Evolutionary conservation across 176 grass and related monocot genomes (phyloP), one percentile per base, ranked within the genome.

Genomic region (Triticum urartu): DNA sequence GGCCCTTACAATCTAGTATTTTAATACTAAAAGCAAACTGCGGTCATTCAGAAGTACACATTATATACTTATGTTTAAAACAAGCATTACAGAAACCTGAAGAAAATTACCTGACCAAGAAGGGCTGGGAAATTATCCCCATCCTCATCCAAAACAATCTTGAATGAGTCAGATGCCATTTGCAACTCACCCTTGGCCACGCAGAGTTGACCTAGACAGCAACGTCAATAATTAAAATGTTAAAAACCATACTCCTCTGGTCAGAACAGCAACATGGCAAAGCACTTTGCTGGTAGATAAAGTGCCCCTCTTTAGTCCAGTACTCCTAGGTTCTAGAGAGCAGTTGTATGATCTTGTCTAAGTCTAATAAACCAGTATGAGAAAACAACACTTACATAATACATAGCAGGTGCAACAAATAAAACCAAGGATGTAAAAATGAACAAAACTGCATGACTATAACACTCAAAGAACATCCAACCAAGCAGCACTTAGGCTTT

Each of bases 111-210:
- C 95, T 98, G 96, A 80, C 96, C 96, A 88, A 98, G 96, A 85
- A 98, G 91, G 82, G 88, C 93, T 79, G 93, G 86, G 85, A 98
- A 94, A 82, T 93, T 93, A 73, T 84, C 92, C 66, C 84, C 90
- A 79, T 92, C 92, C 69, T 94, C 89, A 59, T 90, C 96, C 86
- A 98, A 86, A 21, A 95, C 93, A 91, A 98, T 95, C 91, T 92
- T 95, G 81, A 95, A 98, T 30, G 88, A 92, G 33, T 92, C 86
- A 33, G 87, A 90, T 70, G 96, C 93, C 83, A 93, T 93, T 81
- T 92, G 89, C 40, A 91, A 72, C 86, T 98, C 96, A 60, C 89
- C 91, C 89, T 95, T 95, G 61, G 91, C 96, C 38, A 98, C 87
- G 72, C 91, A 98, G 36, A 98, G 93, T 77, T 95, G 96, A 94